Evolutionary conservation across 768 basidiomycete species (phyloP).

Genomic region (Russula sp.): DNA sequence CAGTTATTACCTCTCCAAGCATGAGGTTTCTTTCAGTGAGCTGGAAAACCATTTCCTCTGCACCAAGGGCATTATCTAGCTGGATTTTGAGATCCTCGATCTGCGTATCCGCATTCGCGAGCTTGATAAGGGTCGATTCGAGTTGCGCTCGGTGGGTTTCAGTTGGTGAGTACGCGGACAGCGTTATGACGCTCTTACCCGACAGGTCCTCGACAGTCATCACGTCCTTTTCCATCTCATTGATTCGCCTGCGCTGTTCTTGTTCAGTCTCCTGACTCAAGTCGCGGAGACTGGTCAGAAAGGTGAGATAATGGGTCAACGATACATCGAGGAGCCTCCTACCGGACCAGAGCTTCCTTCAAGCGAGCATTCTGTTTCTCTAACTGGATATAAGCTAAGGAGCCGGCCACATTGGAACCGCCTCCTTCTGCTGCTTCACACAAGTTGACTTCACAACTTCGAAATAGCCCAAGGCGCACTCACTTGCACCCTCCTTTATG

Average conservation of each 20-base stretch:
- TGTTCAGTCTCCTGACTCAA: conserved; percentile 82
- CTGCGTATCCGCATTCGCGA: conserved; percentile 84
- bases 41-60: conserved; percentile 94
- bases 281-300: conserved; percentile 64
- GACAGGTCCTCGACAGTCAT: conserved; percentile 73
- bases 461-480: background rate
- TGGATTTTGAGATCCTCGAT: conserved; percentile 92
- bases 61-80: conserved; percentile 90
- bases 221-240: conserved; percentile 88
- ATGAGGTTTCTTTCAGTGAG: conserved; percentile 91
- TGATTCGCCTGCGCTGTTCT: conserved; percentile 72
- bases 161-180: conserved; percentile 13
- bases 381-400: conserved; percentile 73
- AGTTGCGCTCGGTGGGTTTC: conserved; percentile 53
- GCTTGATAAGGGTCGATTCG: conserved; percentile 70
- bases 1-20: conserved; percentile 68
- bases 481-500: conserved; percentile 51
- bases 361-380: conserved; percentile 95
- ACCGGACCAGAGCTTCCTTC: conserved; percentile 91
- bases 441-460: background rate
- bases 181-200: conserved; percentile 37
- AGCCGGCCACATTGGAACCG: conserved; percentile 42
- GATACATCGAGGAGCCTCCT: conserved; percentile 22
- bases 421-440: conserved; percentile 29
- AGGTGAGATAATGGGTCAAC: conserved; percentile 4